phyloP scores from a whole-genome alignment of 306 rosid genomes.

The Vigna unguiculata region DNA sequence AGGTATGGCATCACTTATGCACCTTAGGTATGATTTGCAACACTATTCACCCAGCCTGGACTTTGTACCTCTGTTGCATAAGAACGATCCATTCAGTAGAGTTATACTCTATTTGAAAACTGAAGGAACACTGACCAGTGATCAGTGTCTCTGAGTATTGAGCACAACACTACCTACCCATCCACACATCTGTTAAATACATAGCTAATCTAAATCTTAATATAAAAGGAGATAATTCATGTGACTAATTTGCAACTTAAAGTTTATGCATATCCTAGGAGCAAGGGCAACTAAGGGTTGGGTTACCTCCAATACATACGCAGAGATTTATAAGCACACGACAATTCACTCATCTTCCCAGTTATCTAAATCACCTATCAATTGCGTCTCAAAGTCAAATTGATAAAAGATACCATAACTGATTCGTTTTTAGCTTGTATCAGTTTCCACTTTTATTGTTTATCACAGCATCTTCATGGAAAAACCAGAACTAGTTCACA shows the following conservation, averaged over 20 bases:
- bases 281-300: constrained; percentile 14
- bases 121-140: constrained; percentile 17
- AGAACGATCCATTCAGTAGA: constrained; percentile 24
- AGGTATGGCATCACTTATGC: constrained; percentile 2
- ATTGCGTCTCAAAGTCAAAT: constrained; percentile 25
- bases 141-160: constrained; percentile 24
- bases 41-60: background rate
- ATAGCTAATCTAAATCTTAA: constrained; percentile 15
- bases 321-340: constrained; percentile 14
- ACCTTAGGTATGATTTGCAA: constrained; percentile 25
- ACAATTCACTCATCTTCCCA: constrained; percentile 31
- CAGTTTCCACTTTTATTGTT: constrained; percentile 27
- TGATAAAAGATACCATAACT: constrained; percentile 9
- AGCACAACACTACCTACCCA: constrained; percentile 10
- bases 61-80: background rate
- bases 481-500: constrained; percentile 31
- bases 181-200: constrained; percentile 31
- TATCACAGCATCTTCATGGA: constrained; percentile 32
- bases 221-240: constrained; percentile 25
- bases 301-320: constrained; percentile 1
- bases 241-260: constrained; percentile 46
- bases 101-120: constrained; percentile 19
- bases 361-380: constrained; percentile 27
- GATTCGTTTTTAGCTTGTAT: constrained; percentile 28
- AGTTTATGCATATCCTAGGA: constrained; percentile 24